Conservation (phyloP, 2,329 filamentous ascomycete genomes). For the Cladosporium velox region DNA sequence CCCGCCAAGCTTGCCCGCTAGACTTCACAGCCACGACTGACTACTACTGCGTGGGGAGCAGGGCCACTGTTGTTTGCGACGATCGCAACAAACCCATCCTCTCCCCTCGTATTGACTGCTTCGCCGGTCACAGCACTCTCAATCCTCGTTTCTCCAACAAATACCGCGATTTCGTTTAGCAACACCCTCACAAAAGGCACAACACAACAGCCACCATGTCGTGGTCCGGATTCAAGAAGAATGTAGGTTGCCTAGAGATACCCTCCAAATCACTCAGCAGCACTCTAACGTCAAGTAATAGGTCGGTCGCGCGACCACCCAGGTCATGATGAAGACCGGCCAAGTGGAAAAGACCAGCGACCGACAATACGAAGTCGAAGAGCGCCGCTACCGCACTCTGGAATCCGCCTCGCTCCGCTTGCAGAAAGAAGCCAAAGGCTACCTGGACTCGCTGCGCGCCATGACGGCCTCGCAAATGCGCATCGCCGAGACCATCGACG, state of each 20-base stretch:
- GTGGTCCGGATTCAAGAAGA: constrained; percentile 52
- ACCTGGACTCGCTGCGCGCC: constrained; percentile 91
- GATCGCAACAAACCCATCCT: constrained; percentile 9
- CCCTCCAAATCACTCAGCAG: too few relatives aligned
- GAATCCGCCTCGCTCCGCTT: constrained; percentile 88
- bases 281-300: constrained; percentile 79
- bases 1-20: constrained; percentile 14
- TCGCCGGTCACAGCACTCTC: constrained; percentile 1
- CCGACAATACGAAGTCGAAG: constrained; percentile 95
- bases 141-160: not conserved
- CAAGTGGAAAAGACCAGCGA: constrained; percentile 99
- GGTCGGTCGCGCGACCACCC: constrained; percentile 97
- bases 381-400: constrained; percentile 93
- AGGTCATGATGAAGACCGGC: constrained; percentile 99
- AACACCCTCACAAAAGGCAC: not conserved
- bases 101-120: constrained; percentile 5
- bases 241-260: constrained; percentile 42
- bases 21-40: constrained; percentile 15
- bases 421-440: constrained; percentile 97
- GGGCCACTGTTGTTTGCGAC: constrained; percentile 9
- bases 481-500: constrained; percentile 98
- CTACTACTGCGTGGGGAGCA: constrained; percentile 3
- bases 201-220: constrained; percentile 57
- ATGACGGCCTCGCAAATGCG: constrained; percentile 99
- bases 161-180: constrained; percentile 8